A percentile compares a stretch with the other conserved stretches of the same genome.
These are phyloP conservation scores for Nematocida major DNA, from an alignment of 371 early-diverging fungal species.

Conservation along the genomic window DNA sequence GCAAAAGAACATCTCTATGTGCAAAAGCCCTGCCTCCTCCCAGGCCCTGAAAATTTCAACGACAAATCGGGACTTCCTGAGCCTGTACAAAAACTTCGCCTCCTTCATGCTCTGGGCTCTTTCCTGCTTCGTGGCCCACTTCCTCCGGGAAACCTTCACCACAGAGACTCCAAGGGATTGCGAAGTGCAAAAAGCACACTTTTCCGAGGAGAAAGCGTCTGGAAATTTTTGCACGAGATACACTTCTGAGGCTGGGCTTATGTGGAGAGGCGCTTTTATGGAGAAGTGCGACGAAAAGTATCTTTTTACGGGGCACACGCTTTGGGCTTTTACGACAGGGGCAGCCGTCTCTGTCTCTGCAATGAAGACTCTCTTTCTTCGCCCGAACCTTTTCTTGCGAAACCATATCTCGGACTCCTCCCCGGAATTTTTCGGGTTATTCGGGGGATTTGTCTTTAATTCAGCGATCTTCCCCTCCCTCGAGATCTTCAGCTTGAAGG, in stretches of 20 bases:
- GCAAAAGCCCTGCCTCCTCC: conserved; percentile 79
- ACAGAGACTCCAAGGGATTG: background rate
- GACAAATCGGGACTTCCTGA: conserved; percentile 5
- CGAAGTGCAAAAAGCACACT: background rate
- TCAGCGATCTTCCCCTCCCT: background rate
- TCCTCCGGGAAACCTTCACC: conserved; percentile 47
- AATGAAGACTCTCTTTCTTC: conserved; percentile 4
- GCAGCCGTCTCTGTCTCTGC: background rate
- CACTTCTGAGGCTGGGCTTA: conserved; percentile 6
- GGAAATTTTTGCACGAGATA: conserved; percentile 2
- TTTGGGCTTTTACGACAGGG: background rate
- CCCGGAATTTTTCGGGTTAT: background rate
- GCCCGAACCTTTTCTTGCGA: conserved; percentile 21
- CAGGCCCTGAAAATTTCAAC: conserved; percentile 67
- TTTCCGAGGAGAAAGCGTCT: background rate
- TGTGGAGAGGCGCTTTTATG: background rate
- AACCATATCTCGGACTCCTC: conserved; percentile 42
- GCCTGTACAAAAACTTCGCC: conserved; percentile 47
- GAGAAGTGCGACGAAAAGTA: conserved; percentile 15
- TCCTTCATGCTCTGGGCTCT: conserved; percentile 40
- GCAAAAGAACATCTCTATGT: conserved; percentile 78
- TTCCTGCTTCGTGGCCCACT: conserved; percentile 39
- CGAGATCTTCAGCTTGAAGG: conserved; percentile 33
- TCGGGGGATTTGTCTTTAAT: background rate
- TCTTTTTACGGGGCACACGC: conserved; percentile 8